Conservation (phyloP, 192 early-diverging fungal genomes). For the Ambispora gerdemannii region DNA sequence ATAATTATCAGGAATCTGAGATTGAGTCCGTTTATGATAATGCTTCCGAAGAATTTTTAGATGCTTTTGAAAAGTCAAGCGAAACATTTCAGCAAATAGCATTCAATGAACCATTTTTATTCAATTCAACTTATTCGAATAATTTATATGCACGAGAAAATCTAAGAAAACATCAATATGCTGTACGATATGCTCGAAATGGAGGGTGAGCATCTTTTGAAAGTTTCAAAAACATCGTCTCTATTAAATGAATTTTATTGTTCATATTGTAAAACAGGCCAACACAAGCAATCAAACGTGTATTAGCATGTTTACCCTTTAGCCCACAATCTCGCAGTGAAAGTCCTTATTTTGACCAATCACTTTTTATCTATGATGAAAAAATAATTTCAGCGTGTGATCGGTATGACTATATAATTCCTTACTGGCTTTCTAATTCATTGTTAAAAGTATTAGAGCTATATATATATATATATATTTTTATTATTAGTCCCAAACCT, state of each 20-base stretch:
- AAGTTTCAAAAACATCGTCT: neutral
- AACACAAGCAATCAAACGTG: slow-evolving; percentile 56
- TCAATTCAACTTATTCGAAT: slow-evolving; percentile 48
- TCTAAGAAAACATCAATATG: slow-evolving; percentile 50
- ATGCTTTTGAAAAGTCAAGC: slow-evolving; percentile 47
- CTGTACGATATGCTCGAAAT: slow-evolving; percentile 63
- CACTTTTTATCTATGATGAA: slow-evolving; percentile 66
- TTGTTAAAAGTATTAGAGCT: neutral
- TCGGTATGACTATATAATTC: slow-evolving; percentile 40
- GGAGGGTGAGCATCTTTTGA: slow-evolving; percentile 69
- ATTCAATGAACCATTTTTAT: slow-evolving; percentile 40
- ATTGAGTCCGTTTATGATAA: slow-evolving; percentile 67
- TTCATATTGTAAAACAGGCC: slow-evolving; percentile 35
- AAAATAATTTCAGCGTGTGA: slow-evolving; percentile 60
- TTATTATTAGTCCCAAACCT: slow-evolving; percentile 45
- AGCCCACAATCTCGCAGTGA: slow-evolving; percentile 64
- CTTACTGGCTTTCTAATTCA: neutral
- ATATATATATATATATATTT: neutral
- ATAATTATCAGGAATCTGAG: slow-evolving; percentile 51
- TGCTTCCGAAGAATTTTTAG: slow-evolving; percentile 56
- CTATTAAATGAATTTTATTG: neutral
- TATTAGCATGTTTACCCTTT: slow-evolving; percentile 55
- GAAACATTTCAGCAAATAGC: slow-evolving; percentile 46
- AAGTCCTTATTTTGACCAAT: slow-evolving; percentile 64
- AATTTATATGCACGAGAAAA: slow-evolving; percentile 56